These are phyloP conservation scores for Lodderomyces orthopsilosis DNA, from an alignment of 1,139 yeast genomes.

Conservation along the genomic window DNA sequence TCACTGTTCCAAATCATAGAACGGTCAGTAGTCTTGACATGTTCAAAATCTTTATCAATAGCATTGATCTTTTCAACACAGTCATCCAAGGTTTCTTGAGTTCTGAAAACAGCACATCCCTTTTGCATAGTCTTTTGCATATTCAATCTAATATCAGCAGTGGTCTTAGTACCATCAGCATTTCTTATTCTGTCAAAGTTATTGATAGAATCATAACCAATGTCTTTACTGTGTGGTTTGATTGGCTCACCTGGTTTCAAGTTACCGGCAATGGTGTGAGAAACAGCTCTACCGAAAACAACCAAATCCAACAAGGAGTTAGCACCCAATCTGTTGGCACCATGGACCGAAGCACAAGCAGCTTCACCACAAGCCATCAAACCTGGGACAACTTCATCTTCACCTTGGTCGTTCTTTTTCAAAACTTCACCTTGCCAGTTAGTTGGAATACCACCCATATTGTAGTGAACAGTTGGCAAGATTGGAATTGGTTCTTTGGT, in stretches of 20 bases:
- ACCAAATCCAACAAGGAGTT: constrained; percentile 97
- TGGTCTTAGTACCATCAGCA: constrained; percentile 75
- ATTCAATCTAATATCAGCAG: constrained; percentile 84
- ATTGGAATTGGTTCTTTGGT: constrained; percentile 99
- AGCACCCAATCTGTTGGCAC: constrained; percentile 99
- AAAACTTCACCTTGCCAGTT: constrained; percentile 95
- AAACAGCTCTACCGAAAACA: constrained; percentile 97
- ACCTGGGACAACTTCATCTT: constrained; percentile 91
- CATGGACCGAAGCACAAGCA: constrained; percentile 98
- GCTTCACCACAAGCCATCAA: constrained; percentile 98
- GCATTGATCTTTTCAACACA: constrained; percentile 80
- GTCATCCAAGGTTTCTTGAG: constrained; percentile 85
- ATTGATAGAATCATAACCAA: constrained; percentile 87
- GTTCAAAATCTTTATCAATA: constrained; percentile 67
- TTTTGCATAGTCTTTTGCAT: constrained; percentile 97
- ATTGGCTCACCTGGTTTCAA: constrained; percentile 89
- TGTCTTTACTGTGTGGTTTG: constrained; percentile 69
- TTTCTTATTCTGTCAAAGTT: constrained; percentile 87
- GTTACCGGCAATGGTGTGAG: constrained; percentile 83
- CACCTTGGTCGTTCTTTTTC: constrained; percentile 80
- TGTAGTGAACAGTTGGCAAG: constrained; percentile 96
- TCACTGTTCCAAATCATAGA: constrained; percentile 99
- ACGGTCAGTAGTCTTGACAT: constrained; percentile 86
- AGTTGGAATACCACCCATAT: constrained; percentile 99
- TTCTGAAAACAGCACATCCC: constrained; percentile 96